A percentile compares a stretch with the other conserved stretches of the same genome.
Evolutionary conservation across 192 early-diverging fungal species (phyloP).

Genomic region (Coemansia sp.): DNA sequence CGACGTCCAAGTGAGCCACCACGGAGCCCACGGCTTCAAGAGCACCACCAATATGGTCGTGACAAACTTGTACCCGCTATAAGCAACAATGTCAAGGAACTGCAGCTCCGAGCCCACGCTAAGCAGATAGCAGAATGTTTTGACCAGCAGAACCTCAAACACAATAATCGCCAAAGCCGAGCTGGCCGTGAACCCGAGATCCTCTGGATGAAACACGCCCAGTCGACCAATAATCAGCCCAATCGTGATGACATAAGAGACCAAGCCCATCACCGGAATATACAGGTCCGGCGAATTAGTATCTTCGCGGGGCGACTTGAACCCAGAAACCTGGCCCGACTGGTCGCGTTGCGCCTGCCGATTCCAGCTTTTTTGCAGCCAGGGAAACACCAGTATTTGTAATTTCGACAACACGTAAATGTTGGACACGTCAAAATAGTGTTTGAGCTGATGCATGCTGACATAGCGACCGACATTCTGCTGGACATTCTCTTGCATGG

Average conservation of each 20-base stretch:
- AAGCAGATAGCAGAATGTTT: slow-evolving; percentile 83
- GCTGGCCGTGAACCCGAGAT: slow-evolving; percentile 79
- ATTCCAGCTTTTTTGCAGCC: slow-evolving; percentile 83
- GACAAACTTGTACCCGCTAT: slow-evolving; percentile 95
- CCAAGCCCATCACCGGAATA: slow-evolving; percentile 92
- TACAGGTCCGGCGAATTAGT: slow-evolving; percentile 95
- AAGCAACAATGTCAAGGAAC: slow-evolving; percentile 82
- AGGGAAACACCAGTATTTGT: slow-evolving; percentile 82
- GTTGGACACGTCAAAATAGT: slow-evolving; percentile 96
- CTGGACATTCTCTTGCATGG: slow-evolving; percentile 83
- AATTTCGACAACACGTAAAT: slow-evolving; percentile 90
- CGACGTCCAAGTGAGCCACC: slow-evolving; percentile 62
- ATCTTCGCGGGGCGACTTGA: slow-evolving; percentile 83
- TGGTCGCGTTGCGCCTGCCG: slow-evolving; percentile 72
- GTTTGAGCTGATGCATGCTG: slow-evolving; percentile 79
- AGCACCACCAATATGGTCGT: slow-evolving; percentile 59
- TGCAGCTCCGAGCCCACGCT: slow-evolving; percentile 79
- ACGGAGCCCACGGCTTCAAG: slow-evolving; percentile 53
- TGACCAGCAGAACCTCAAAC: slow-evolving; percentile 79
- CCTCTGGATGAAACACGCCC: slow-evolving; percentile 81
- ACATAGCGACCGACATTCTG: slow-evolving; percentile 86
- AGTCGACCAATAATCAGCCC: slow-evolving; percentile 65
- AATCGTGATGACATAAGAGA: slow-evolving; percentile 82
- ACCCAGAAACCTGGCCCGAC: slow-evolving; percentile 74
- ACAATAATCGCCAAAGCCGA: slow-evolving; percentile 77